Evolutionary conservation across 371 early-diverging fungal species (phyloP).

Genomic region (Apophysomyces variabilis): DNA sequence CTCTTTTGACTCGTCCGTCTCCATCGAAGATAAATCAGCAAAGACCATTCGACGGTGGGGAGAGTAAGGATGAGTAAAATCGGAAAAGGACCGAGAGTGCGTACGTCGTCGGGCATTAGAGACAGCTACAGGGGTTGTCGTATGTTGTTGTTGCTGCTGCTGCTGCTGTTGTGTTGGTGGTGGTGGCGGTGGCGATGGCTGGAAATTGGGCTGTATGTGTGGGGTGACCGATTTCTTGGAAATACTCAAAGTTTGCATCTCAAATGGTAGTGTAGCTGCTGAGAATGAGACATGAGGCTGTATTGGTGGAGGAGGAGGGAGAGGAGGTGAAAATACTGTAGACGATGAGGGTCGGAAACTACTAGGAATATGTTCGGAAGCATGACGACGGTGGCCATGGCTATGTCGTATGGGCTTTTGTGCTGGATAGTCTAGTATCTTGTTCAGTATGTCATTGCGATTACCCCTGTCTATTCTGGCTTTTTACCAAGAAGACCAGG

Average conservation of each 20-base stretch:
- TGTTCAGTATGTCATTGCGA: too few species aligned
- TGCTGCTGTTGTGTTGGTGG: constrained; percentile 9
- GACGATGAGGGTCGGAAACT: neutral
- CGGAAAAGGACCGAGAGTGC: constrained; percentile 54
- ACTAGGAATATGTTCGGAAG: constrained; percentile 7
- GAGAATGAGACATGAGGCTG: constrained; percentile 6
- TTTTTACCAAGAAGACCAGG: constrained; percentile 4
- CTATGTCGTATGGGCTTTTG: neutral
- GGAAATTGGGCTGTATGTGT: neutral
- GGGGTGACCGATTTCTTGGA: neutral
- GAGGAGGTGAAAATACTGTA: neutral
- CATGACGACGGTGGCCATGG: constrained; percentile 35
- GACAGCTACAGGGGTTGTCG: constrained; percentile 19
- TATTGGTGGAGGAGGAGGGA: neutral
- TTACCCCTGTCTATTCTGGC: too few species aligned
- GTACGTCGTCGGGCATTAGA: constrained; percentile 31
- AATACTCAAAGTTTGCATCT: constrained; percentile 4
- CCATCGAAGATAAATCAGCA: neutral
- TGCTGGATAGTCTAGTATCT: constrained; percentile 8
- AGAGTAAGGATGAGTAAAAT: constrained; percentile 50
- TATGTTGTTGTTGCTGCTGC: neutral
- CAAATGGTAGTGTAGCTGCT: neutral
- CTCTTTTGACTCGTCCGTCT: neutral
- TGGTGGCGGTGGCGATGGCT: neutral
- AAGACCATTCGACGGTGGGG: constrained; percentile 16